Evolutionary conservation across 1,139 yeast genomes (phyloP), one percentile per base, ranked within the genome.

Genomic region (Zygosaccharomyces pseudobailii): DNA sequence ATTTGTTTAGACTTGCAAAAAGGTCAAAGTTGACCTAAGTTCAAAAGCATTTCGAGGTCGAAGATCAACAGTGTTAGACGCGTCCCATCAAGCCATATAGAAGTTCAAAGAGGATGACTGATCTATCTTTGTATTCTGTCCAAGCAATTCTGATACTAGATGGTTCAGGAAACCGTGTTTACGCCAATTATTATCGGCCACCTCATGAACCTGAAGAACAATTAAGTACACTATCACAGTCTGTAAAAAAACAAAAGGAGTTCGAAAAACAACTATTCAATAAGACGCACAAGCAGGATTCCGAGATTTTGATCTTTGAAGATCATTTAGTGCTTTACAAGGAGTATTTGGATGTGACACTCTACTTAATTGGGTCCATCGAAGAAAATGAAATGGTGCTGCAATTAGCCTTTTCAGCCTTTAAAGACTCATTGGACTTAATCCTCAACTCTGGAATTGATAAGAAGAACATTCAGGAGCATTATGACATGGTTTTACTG

Each of bases 361-460:
- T 90, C 40, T 80, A 86, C 61, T 69, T 89, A 31, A 72, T 88
- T 52, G 95, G 92, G 33, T 76, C 62, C n/a, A 68, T 85, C 50
- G 83, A 83, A 52, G 98, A 90, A 68, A 94, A 89, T 65, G 99
- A 92, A 69, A 74, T 85, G 37, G 74, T 90, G 71, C 71, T 92
- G 42, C 89, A 78, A 68, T 84, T 87, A 46, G 85, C 87, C 41
- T 78, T 89, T 49, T 76, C 80, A 55, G 95, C 94, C 34, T 73
- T 92, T 54, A 78, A 79, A 55, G 96, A 89, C 53, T 85, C 95
- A 17, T 71, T 92, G 54, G 90, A 84, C 57, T 80, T 87, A 52
- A 76, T 90, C 49, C 73, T 90, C 55, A 82, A 80, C 58, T 82
- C 79, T 62, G 82, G 86, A 24, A 73, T 90, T 55, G 97, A 92